Evolutionary conservation across 805 yeast genomes (phyloP).

Genomic region (Candida ficus): DNA sequence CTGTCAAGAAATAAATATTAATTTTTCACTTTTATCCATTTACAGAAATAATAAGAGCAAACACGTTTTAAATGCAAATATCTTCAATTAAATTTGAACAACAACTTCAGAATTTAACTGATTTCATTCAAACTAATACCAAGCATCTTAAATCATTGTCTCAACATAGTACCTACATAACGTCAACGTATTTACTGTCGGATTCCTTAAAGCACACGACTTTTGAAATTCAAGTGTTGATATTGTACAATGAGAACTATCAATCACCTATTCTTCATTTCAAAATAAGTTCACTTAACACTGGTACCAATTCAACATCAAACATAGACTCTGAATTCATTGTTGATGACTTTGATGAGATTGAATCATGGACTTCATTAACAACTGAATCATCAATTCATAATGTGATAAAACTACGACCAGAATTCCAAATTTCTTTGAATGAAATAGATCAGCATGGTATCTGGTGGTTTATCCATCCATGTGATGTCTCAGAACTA

Average conservation of each 20-base stretch:
- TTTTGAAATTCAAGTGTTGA: not conserved
- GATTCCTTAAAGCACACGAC: not conserved
- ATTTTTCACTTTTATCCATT: too few species aligned
- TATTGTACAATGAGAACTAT: constrained; percentile 4
- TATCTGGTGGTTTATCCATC: constrained; percentile 32
- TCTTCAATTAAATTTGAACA: not conserved
- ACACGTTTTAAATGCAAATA: not conserved
- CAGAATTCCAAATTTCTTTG: constrained; percentile 9
- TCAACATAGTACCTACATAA: not conserved
- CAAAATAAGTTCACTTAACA: not conserved
- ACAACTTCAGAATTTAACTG: not conserved
- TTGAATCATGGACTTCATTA: not conserved
- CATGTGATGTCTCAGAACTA: constrained; percentile 33
- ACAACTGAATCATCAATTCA: not conserved
- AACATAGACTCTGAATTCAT: too few species aligned
- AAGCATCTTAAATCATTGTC: not conserved
- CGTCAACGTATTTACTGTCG: not conserved
- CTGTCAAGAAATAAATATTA: too few species aligned
- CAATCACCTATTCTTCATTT: constrained; percentile 14
- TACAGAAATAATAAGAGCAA: too few species aligned
- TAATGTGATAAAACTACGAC: not conserved
- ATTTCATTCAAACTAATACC: not conserved
- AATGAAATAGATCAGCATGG: constrained; percentile 2
- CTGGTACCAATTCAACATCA: too few species aligned
- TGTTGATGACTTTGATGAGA: not conserved